A percentile compares a stretch with the other conserved stretches of the same genome.
phyloP scores from a whole-genome alignment of 2,329 filamentous ascomycete genomes.

The Xylariaceae sp. region DNA sequence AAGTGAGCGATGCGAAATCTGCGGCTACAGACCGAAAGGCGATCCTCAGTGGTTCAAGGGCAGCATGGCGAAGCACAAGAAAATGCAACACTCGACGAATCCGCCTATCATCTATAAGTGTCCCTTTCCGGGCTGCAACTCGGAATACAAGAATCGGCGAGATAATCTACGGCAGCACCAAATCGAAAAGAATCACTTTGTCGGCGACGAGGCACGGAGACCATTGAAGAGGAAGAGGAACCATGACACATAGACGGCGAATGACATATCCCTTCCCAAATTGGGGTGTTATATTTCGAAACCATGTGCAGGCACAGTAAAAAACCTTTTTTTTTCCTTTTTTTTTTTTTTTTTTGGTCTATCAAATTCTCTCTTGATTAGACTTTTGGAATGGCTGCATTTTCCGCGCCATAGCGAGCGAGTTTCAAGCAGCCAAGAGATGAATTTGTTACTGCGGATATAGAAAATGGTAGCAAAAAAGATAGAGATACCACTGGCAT shows the following conservation, averaged over 20 bases:
- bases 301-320: conserved; percentile 10
- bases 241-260: conserved; percentile 6
- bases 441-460: neutral
- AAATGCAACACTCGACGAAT: conserved; percentile 45
- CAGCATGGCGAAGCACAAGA: conserved; percentile 55
- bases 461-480: conserved; percentile 6
- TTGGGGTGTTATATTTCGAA: neutral
- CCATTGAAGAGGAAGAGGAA: conserved; percentile 45
- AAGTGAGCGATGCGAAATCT: conserved; percentile 44
- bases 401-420: neutral
- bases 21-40: conserved; percentile 51
- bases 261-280: neutral
- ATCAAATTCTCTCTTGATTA: neutral
- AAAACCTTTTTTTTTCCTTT: neutral
- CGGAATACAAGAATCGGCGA: conserved; percentile 50
- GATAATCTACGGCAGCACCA: conserved; percentile 54
- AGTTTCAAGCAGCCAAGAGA: neutral
- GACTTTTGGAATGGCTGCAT: neutral
- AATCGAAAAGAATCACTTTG: conserved; percentile 50
- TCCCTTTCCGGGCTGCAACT: conserved; percentile 48
- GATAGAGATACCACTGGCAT: conserved; percentile 11
- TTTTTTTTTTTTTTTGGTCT: neutral
- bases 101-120: conserved; percentile 49
- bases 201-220: conserved; percentile 37
- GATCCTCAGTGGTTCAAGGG: conserved; percentile 54